Conservation (phyloP, 148 eudicot species). For the Chenopodium quinoa region DNA sequence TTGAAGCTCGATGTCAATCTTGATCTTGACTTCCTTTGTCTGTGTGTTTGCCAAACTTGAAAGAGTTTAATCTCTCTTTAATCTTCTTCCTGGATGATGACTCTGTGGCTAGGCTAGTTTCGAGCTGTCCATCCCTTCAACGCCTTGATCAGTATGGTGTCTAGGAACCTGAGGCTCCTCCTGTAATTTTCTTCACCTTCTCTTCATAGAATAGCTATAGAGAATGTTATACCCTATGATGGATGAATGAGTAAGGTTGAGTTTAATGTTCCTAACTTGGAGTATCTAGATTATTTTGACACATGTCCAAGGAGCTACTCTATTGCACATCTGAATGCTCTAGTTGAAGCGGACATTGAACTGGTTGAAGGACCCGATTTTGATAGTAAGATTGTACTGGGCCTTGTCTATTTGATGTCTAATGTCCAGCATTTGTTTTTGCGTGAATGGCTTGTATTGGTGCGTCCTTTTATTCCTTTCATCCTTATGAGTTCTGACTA, state of each 20-base stretch:
- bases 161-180: neutral
- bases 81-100: neutral
- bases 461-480: neutral
- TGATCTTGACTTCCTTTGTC: conserved; percentile 5
- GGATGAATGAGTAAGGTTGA: neutral
- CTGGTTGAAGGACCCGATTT: neutral
- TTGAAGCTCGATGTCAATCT: neutral
- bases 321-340: neutral
- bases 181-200: neutral
- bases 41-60: conserved; percentile 15
- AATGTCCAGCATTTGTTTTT: conserved; percentile 12
- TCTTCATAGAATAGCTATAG: conserved; percentile 6
- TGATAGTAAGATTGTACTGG: neutral
- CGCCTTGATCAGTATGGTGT: neutral
- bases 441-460: neutral
- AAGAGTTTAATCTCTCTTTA: neutral
- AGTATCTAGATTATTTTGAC: neutral
- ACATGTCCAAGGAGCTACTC: too few relatives aligned
- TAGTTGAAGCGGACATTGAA: conserved; percentile 5
- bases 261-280: conserved; percentile 23
- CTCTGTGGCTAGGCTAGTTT: conserved; percentile 11
- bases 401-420: conserved; percentile 14
- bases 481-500: neutral
- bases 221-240: too few relatives aligned
- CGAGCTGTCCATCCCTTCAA: conserved; percentile 19